phyloP scores from a whole-genome alignment of 2,329 filamentous ascomycete species.

The Mycosphaerella sp. region DNA sequence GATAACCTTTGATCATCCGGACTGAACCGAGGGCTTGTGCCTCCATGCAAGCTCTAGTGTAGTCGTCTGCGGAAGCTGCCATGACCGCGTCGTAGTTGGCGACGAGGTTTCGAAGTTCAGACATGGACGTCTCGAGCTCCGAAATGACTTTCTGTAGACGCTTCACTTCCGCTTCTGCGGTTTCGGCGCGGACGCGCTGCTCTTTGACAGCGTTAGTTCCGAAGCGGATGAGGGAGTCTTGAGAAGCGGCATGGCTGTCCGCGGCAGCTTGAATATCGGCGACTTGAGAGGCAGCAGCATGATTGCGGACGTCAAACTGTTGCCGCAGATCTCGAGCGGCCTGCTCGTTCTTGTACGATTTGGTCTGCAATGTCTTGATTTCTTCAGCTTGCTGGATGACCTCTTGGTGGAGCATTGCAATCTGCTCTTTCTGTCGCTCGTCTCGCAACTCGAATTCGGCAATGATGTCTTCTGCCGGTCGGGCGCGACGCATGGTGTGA shows the following conservation, averaged over 20 bases:
- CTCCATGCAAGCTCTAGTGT: constrained; percentile 13
- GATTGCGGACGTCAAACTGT: constrained; percentile 5
- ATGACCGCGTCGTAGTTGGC: constrained; percentile 5
- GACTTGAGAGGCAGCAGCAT: not conserved
- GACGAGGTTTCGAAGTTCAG: constrained; percentile 4
- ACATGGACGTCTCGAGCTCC: constrained; percentile 4
- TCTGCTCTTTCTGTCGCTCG: not conserved
- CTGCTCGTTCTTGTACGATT: not conserved
- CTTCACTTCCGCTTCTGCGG: not conserved
- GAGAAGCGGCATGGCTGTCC: not conserved
- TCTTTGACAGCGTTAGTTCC: constrained; percentile 8
- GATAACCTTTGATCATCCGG: constrained; percentile 14
- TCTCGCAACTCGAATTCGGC: not conserved
- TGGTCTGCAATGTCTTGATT: not conserved
- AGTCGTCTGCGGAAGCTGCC: constrained; percentile 6
- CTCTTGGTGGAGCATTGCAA: not conserved
- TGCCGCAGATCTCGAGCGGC: not conserved
- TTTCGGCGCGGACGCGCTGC: constrained; percentile 8
- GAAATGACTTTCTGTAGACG: not conserved
- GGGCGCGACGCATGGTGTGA: not conserved
- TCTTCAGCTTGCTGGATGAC: not conserved
- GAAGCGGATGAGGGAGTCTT: constrained; percentile 6
- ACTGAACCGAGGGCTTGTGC: constrained; percentile 16
- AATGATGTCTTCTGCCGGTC: not conserved
- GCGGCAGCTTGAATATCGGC: not conserved